phyloP scores from a whole-genome alignment of 257 asterid genomes.

The Haberlea rhodopensis region DNA sequence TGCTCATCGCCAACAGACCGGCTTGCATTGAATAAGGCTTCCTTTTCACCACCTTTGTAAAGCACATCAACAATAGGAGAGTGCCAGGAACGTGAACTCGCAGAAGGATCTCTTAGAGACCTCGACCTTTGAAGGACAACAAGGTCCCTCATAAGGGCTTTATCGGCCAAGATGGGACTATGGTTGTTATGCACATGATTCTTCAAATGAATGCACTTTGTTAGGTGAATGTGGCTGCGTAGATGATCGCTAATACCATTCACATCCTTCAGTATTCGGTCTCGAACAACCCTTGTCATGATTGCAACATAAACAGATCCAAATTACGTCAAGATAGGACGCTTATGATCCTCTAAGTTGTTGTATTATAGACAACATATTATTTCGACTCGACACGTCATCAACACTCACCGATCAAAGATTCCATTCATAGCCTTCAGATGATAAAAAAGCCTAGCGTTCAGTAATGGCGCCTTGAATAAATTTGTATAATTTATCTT shows the following conservation, averaged over 20 bases:
- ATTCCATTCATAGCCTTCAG: constrained; percentile 24
- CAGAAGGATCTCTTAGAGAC: constrained; percentile 87
- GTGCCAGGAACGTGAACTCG: constrained; percentile 67
- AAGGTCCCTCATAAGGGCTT: constrained; percentile 82
- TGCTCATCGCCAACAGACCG: constrained; percentile 51
- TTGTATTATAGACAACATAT: constrained; percentile 10
- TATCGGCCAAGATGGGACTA: constrained; percentile 76
- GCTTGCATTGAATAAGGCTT: constrained; percentile 45
- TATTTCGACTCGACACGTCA: neutral
- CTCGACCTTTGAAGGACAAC: constrained; percentile 76
- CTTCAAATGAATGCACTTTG: constrained; percentile 97
- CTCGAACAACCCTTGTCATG: constrained; percentile 85
- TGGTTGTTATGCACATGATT: constrained; percentile 85
- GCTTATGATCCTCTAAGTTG: constrained; percentile 31
- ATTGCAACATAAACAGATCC: constrained; percentile 46
- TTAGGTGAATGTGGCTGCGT: constrained; percentile 87
- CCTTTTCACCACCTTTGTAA: constrained; percentile 39
- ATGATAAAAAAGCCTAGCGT: constrained; percentile 6
- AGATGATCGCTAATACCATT: constrained; percentile 82
- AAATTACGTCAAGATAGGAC: constrained; percentile 36
- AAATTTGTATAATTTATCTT: constrained; percentile 5
- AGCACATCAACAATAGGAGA: constrained; percentile 56
- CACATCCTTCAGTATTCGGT: constrained; percentile 82
- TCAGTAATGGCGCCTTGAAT: constrained; percentile 19
- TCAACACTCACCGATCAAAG: constrained; percentile 26